Percentiles rank a stretch among this genome's conserved stretches.
Conservation (phyloP, 306 rosid genomes). For the Alnus glutinosa region DNA sequence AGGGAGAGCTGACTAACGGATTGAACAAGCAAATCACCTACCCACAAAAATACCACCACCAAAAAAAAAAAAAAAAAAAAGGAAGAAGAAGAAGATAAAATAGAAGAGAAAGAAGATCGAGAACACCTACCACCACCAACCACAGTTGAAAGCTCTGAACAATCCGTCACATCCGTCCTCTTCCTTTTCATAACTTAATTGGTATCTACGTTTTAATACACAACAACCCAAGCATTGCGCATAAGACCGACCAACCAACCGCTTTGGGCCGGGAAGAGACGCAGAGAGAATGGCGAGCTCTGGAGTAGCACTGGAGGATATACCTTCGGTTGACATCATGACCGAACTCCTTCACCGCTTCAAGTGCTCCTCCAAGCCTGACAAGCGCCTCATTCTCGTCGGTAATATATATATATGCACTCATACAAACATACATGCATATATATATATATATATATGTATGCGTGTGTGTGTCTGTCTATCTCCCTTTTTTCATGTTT, state of each 20-base stretch:
- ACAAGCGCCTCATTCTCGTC: constrained; percentile 91
- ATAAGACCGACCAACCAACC: neutral
- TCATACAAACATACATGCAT: no score
- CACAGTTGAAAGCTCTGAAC: neutral
- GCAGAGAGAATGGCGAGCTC: constrained; percentile 44
- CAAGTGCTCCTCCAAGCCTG: constrained; percentile 81
- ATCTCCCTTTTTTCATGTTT: neutral
- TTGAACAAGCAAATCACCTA: neutral
- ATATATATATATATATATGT: no score
- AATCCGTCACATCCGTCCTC: neutral
- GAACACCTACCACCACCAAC: neutral
- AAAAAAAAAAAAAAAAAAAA: neutral
- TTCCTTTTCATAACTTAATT: neutral
- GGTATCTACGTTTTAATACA: neutral
- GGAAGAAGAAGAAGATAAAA: no score
- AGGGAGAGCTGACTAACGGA: neutral
- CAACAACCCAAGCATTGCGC: neutral
- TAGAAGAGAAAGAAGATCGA: neutral
- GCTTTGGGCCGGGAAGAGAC: neutral
- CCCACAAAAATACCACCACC: neutral
- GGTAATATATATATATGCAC: constrained; percentile 37
- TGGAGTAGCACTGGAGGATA: constrained; percentile 60
- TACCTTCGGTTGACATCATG: constrained; percentile 81
- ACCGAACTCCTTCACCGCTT: constrained; percentile 85
- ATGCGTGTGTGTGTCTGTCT: no score